These are phyloP conservation scores for Berkeleyomyces rouxiae DNA, from an alignment of 2,329 filamentous ascomycete genomes.

Conservation along the genomic window DNA sequence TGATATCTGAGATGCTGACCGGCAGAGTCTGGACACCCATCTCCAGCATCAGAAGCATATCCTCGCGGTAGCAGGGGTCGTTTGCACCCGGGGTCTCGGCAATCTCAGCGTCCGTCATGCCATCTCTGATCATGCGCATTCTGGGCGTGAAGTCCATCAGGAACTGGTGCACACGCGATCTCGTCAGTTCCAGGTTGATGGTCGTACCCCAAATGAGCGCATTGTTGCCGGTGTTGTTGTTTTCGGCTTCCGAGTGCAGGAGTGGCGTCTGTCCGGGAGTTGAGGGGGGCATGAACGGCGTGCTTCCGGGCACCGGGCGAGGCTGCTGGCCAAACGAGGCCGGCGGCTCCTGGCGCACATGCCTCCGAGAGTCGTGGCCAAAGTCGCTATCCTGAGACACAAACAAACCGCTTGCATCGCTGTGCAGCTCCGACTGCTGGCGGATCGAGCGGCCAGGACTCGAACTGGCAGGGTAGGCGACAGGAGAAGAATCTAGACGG, in stretches of 20 bases:
- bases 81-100: constrained; percentile 53
- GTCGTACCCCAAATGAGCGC: constrained; percentile 84
- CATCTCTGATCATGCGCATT: constrained; percentile 83
- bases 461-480: constrained; percentile 79
- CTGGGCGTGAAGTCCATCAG: constrained; percentile 81
- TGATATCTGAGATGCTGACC: constrained; percentile 74
- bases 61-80: constrained; percentile 66
- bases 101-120: constrained; percentile 61
- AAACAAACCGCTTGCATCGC: constrained; percentile 76
- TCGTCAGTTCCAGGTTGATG: constrained; percentile 79
- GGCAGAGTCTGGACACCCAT: constrained; percentile 74
- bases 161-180: constrained; percentile 57
- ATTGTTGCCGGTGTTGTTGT: constrained; percentile 27
- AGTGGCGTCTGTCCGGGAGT: constrained; percentile 8
- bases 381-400: constrained; percentile 41
- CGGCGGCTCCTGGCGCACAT: constrained; percentile 3
- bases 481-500: constrained; percentile 67
- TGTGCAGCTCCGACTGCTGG: constrained; percentile 55
- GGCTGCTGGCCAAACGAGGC: constrained; percentile 22
- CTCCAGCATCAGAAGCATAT: constrained; percentile 79
- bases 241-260: constrained; percentile 53
- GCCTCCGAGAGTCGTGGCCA: constrained; percentile 2
- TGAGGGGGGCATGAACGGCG: constrained; percentile 9
- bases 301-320: constrained; percentile 17
- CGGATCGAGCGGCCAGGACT: constrained; percentile 53